Conservation (phyloP, 768 basidiomycete genomes). For the Naganishia friedmannii region DNA sequence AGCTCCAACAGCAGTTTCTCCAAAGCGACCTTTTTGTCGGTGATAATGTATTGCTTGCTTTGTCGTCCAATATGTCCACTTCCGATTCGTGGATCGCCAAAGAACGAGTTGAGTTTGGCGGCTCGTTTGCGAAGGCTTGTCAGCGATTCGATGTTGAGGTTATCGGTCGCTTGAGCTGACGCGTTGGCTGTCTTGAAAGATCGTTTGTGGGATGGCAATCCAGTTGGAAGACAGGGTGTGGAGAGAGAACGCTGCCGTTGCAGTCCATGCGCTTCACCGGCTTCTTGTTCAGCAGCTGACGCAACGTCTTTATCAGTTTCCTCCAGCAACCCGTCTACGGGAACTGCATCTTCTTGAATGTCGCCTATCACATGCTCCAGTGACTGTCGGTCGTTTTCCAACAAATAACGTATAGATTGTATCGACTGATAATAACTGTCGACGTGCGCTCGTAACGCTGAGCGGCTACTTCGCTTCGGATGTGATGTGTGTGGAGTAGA, state of each 20-base stretch:
- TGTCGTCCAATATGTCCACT: conserved; percentile 3
- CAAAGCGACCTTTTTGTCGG: conserved; percentile 11
- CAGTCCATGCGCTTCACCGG: background rate
- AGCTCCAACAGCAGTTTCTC: conserved; percentile 11
- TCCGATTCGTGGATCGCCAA: conserved; percentile 12
- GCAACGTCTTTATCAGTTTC: background rate
- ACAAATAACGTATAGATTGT: background rate
- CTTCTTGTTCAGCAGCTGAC: background rate
- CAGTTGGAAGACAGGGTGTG: background rate
- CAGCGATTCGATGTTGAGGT: background rate
- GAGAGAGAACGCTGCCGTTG: background rate
- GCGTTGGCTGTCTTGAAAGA: background rate
- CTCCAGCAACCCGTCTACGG: background rate
- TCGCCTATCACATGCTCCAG: conserved; percentile 2
- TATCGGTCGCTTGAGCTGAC: background rate
- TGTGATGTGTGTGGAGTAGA: background rate
- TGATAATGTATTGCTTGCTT: background rate
- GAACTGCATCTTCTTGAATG: background rate
- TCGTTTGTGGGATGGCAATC: background rate
- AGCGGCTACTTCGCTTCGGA: background rate
- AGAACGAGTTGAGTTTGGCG: conserved; percentile 13
- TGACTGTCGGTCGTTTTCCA: conserved; percentile 8
- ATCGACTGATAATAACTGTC: conserved; percentile 8
- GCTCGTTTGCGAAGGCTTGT: conserved; percentile 5
- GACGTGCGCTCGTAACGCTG: background rate